Evolutionary conservation across 345 rosid species (phyloP).

Genomic region (Melaleuca alternifolia): DNA sequence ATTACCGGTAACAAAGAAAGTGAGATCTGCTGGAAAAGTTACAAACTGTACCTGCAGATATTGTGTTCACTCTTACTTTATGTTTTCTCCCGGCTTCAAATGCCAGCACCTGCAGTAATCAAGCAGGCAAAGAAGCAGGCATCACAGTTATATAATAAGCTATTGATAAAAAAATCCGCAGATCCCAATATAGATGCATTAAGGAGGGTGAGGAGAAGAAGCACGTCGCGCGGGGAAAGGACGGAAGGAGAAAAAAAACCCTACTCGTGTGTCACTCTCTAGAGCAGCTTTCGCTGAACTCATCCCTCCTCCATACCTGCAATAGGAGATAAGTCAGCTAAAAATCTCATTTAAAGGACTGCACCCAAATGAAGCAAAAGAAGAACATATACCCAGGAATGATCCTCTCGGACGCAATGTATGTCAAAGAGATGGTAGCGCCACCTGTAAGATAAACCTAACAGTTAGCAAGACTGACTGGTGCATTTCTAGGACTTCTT

Average conservation of each 20-base stretch:
- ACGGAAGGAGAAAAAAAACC: background rate
- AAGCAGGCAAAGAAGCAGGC: background rate
- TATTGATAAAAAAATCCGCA: background rate
- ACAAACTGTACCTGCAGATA: conserved; percentile 57
- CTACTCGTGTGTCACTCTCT: conserved; percentile 51
- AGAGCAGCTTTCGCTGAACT: conserved; percentile 65
- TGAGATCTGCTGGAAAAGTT: background rate
- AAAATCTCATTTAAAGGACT: background rate
- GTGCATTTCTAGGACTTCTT: background rate
- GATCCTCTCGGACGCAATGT: conserved; percentile 44
- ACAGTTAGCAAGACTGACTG: background rate
- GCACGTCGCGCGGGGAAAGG: background rate
- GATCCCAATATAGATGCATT: background rate
- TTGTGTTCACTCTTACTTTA: conserved; percentile 77
- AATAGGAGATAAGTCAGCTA: background rate
- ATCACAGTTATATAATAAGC: background rate
- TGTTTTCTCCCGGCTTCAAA: conserved; percentile 86
- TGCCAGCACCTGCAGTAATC: conserved; percentile 53
- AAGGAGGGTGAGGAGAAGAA: background rate
- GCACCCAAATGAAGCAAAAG: background rate
- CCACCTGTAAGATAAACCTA: conserved; percentile 32
- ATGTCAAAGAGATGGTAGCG: conserved; percentile 47
- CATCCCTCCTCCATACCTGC: conserved; percentile 65
- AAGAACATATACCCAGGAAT: conserved; percentile 32
- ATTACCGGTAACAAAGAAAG: background rate